Conservation (phyloP, 768 basidiomycete genomes). For the Hemileccinum rubropunctum region DNA sequence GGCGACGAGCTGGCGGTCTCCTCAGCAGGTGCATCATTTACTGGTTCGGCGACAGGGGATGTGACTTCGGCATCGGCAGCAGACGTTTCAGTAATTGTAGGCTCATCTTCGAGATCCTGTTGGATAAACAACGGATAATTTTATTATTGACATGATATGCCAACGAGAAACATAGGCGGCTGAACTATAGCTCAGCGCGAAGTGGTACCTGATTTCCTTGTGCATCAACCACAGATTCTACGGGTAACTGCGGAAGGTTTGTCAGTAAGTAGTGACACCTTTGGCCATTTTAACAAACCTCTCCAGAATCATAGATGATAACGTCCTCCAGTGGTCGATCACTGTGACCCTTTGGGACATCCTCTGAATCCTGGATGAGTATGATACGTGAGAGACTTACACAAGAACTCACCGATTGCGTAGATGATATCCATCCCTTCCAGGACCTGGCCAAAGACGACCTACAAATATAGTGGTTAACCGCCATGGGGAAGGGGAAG, state of each 20-base stretch:
- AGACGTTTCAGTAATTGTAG: slow-evolving; percentile 10
- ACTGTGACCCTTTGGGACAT: slow-evolving; percentile 61
- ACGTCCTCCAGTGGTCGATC: slow-evolving; percentile 81
- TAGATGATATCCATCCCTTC: slow-evolving; percentile 89
- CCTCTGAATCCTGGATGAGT: slow-evolving; percentile 50
- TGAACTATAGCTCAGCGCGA: slow-evolving; percentile 85
- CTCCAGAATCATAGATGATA: slow-evolving; percentile 81
- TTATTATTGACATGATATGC: slow-evolving; percentile 47
- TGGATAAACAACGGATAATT: slow-evolving; percentile 46
- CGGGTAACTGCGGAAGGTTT: slow-evolving; percentile 40
- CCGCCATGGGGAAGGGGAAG: background rate
- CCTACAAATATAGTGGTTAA: slow-evolving; percentile 41
- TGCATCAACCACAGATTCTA: slow-evolving; percentile 53
- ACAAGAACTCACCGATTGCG: slow-evolving; percentile 58
- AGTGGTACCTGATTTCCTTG: slow-evolving; percentile 90
- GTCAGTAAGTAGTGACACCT: slow-evolving; percentile 16
- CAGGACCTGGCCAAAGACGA: slow-evolving; percentile 90
- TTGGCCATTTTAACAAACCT: slow-evolving; percentile 48
- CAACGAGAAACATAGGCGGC: slow-evolving; percentile 35
- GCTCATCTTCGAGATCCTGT: slow-evolving; percentile 40
- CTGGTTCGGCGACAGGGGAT: slow-evolving; percentile 1
- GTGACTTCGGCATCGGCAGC: slow-evolving; percentile 13
- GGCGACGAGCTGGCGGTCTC: slow-evolving; percentile 1
- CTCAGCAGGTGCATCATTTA: slow-evolving; percentile 3
- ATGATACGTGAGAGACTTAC: background rate